phyloP scores from a whole-genome alignment of 2,329 filamentous ascomycete species.

The Sporothrix mexicana region DNA sequence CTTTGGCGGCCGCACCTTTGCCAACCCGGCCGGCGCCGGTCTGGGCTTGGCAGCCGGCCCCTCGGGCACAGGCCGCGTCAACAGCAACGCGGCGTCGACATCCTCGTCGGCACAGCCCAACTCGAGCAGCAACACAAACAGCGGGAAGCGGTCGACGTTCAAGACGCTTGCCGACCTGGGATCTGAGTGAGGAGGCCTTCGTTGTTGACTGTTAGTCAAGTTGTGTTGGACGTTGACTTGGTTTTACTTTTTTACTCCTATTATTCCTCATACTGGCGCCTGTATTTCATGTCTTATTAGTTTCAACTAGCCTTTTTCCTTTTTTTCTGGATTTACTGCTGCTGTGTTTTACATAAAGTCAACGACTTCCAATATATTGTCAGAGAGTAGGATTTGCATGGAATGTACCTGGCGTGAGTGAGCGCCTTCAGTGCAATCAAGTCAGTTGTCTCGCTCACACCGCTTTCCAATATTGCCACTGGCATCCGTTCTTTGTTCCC shows the following conservation, averaged over 20 bases:
- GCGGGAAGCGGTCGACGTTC: constrained; percentile 47
- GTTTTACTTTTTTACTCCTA: no score
- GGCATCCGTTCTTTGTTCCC: not conserved
- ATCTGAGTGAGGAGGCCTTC: constrained; percentile 36
- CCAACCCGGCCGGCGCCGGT: not conserved
- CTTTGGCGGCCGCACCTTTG: constrained; percentile 31
- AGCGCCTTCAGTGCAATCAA: no score
- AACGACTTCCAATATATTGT: no score
- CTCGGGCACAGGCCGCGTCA: not conserved
- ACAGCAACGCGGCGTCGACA: constrained; percentile 9
- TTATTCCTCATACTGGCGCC: not conserved
- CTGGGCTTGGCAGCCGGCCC: not conserved
- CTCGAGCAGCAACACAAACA: constrained; percentile 37
- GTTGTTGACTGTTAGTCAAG: not conserved
- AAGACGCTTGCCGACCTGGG: constrained; percentile 62
- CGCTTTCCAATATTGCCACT: not conserved
- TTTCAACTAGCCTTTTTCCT: not conserved
- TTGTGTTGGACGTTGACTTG: not conserved
- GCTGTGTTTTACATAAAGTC: no score
- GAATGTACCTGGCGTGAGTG: no score
- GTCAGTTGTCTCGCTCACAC: no score
- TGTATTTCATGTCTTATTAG: not conserved
- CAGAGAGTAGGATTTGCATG: no score
- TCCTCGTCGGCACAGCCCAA: not conserved
- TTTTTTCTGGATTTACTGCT: no score